phyloP scores from a whole-genome alignment of 176 grass and related monocot species.

The Chloris gayana region DNA sequence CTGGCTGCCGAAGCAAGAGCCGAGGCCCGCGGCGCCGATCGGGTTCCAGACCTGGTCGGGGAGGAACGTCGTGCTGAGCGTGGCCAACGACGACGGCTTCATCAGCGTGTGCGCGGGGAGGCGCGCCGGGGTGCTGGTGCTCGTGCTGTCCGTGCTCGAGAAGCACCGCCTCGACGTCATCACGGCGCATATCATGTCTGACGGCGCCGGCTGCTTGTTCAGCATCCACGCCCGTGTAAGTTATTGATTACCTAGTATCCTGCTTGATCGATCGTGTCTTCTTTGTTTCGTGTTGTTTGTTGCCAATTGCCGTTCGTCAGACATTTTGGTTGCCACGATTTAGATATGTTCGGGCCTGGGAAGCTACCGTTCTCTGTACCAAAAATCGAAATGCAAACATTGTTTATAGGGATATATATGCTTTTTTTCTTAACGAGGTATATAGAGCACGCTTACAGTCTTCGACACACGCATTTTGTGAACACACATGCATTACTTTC shows the following conservation, averaged over 20 bases:
- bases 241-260: neutral
- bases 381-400: too few relatives aligned
- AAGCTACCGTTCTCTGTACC: too few relatives aligned
- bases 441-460: too few relatives aligned
- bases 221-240: constrained; percentile 72
- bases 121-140: constrained; percentile 33
- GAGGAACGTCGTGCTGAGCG: constrained; percentile 61
- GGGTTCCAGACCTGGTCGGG: constrained; percentile 65
- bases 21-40: neutral
- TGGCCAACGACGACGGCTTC: constrained; percentile 40
- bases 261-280: neutral
- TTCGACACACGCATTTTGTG: too few relatives aligned
- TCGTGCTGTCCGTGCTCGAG: constrained; percentile 51
- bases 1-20: neutral
- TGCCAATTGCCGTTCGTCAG: too few relatives aligned
- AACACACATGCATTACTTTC: too few relatives aligned
- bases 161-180: constrained; percentile 61
- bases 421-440: too few relatives aligned
- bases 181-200: constrained; percentile 35
- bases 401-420: too few relatives aligned
- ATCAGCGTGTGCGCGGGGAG: constrained; percentile 43
- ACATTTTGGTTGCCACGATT: too few relatives aligned
- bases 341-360: too few relatives aligned
- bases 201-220: constrained; percentile 35
- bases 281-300: neutral